phyloP scores from a whole-genome alignment of 345 rosid species.

The Salix dunnii region DNA sequence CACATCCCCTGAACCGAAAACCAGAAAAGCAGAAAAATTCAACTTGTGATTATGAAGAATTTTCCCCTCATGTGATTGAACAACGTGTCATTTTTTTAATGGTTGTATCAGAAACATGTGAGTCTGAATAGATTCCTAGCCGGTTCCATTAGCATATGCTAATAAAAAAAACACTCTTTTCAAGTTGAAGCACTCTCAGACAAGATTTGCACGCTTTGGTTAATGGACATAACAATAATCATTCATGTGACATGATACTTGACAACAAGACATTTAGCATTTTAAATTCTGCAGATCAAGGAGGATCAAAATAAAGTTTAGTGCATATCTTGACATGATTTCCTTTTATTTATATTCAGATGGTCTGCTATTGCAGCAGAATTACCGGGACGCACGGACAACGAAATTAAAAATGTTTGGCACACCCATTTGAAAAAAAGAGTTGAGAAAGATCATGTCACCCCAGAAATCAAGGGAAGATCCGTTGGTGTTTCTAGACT shows the following conservation, averaged over 20 bases:
- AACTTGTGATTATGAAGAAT: neutral
- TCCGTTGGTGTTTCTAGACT: neutral
- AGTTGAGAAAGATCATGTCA: slow-evolving; percentile 24
- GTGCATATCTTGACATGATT: neutral
- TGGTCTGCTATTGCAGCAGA: slow-evolving; percentile 86
- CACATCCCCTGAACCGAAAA: neutral
- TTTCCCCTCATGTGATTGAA: neutral
- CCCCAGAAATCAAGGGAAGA: neutral
- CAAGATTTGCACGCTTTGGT: slow-evolving; percentile 15
- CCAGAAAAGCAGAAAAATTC: neutral
- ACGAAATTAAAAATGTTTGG: slow-evolving; percentile 84
- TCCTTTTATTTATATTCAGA: slow-evolving; percentile 25
- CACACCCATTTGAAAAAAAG: slow-evolving; percentile 76
- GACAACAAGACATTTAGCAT: neutral
- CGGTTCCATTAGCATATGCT: neutral
- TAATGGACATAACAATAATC: slow-evolving; percentile 11
- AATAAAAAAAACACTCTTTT: neutral
- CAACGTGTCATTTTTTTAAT: neutral
- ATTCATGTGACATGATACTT: slow-evolving; percentile 19
- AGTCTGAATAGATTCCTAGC: slow-evolving; percentile 23
- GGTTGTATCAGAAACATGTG: slow-evolving; percentile 13
- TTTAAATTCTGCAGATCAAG: neutral
- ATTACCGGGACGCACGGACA: slow-evolving; percentile 82
- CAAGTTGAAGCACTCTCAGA: neutral
- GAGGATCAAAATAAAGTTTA: neutral